Evolutionary conservation across 2,329 filamentous ascomycete species (phyloP), one percentile per base, ranked within the genome.

Genomic region (Sporothrix variecibatus): DNA sequence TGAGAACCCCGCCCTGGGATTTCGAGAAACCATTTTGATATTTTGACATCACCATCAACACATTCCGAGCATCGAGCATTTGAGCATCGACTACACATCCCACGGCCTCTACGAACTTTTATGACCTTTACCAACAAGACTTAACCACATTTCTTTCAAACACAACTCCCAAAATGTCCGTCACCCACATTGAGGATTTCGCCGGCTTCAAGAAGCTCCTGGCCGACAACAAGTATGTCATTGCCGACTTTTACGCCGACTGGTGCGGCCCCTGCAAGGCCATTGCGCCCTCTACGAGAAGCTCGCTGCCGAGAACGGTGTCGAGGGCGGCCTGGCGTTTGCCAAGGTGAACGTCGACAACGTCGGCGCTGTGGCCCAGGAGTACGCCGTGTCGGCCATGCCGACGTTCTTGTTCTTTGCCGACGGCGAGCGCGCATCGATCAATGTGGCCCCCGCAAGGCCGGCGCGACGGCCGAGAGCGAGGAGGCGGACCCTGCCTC

Each of bases 261-360:
- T 90, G 89, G 89, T 90, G 88, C 81, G 85, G 84, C 53, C 89
- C 88, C 38, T 90, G 89, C 87, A 88, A 88, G 81, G 82, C 83
- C 77, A 90, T 90, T 79, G 86, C 87, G 28, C 88, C 88, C 78
- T 87, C 74, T 90, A 86, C 84, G 79, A 78, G 75, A 82, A 85
- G 78, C 84, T 89, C 71, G 85, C 88, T 64, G 79, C 79, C 67
- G 77, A 81, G 56, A 80, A 83, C 78, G 76, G 79, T 73, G 76
- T 82, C 31, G 82, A 83, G 23, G 82, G 85, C 71, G 80, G 82
- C 60, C 84, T 87, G 68, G 84, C 84, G 76, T 90, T 90, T 76
- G 87, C 86, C 79, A 88, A 88, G 81, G 85, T 90, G 80, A 85
- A 91, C 82, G 88, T 88, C 79, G 89, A 90, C 80, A 81, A 83